phyloP scores from a whole-genome alignment of 192 early-diverging fungal genomes.

The Coemansia sp. region DNA sequence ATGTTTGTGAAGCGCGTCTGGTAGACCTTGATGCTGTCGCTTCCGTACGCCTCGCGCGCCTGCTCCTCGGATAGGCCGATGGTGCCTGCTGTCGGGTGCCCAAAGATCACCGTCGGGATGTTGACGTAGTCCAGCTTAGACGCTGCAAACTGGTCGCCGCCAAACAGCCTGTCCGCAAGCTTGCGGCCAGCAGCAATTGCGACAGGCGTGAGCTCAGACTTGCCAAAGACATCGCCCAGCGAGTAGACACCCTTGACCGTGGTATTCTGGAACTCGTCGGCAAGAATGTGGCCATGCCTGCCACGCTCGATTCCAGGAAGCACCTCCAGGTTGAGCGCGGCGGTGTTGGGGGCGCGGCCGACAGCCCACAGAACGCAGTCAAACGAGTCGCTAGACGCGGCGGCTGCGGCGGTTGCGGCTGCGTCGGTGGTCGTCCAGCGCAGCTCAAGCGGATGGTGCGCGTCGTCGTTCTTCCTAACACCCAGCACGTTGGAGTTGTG shows the following conservation, averaged over 20 bases:
- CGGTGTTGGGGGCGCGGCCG: slow-evolving; percentile 76
- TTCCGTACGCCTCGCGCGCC: slow-evolving; percentile 73
- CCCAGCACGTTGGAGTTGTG: slow-evolving; percentile 60
- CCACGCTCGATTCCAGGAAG: slow-evolving; percentile 64
- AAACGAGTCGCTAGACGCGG: slow-evolving; percentile 58
- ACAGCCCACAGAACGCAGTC: slow-evolving; percentile 92
- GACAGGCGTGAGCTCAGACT: slow-evolving; percentile 91
- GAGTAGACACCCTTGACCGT: slow-evolving; percentile 68
- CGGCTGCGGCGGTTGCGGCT: slow-evolving; percentile 12
- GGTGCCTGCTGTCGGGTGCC: slow-evolving; percentile 84
- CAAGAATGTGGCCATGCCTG: slow-evolving; percentile 70
- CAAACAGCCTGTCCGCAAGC: slow-evolving; percentile 90
- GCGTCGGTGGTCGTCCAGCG: slow-evolving; percentile 27
- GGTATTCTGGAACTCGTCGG: slow-evolving; percentile 89
- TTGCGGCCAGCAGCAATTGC: slow-evolving; percentile 93
- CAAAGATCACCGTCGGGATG: slow-evolving; percentile 95
- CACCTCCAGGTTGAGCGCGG: slow-evolving; percentile 67
- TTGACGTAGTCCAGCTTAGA: slow-evolving; percentile 89
- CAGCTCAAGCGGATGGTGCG: slow-evolving; percentile 58
- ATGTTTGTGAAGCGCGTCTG: slow-evolving; percentile 86
- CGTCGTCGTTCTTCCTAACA: slow-evolving; percentile 59
- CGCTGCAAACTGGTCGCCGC: slow-evolving; percentile 65
- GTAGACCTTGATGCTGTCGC: slow-evolving; percentile 83
- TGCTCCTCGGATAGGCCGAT: slow-evolving; percentile 87
- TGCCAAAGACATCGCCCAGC: slow-evolving; percentile 93